phyloP scores from a whole-genome alignment of 192 early-diverging fungal genomes.

The Backusella westeae region DNA sequence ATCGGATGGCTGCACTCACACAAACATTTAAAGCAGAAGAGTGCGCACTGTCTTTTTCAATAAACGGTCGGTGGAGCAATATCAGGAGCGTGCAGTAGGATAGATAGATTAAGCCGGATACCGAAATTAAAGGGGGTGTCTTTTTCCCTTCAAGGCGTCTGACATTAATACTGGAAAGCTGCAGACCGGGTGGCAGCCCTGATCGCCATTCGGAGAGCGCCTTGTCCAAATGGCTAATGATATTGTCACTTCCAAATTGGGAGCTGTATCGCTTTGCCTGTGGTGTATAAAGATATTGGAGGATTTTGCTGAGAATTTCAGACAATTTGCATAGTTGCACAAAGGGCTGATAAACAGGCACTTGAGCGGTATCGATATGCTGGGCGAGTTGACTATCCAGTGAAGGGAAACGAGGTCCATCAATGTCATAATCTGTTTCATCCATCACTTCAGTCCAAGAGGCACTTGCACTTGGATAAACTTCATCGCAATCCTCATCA shows the following conservation, averaged over 20 bases:
- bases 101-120: constrained; percentile 38
- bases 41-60: constrained; percentile 21
- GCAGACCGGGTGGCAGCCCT: constrained; percentile 17
- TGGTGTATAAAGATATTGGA: constrained; percentile 33
- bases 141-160: constrained; percentile 1
- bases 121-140: constrained; percentile 20
- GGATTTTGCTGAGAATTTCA: constrained; percentile 28
- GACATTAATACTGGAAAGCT: constrained; percentile 15
- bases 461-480: constrained; percentile 23
- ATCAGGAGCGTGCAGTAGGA: constrained; percentile 49
- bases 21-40: constrained; percentile 30
- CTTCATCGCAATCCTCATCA: constrained; percentile 38
- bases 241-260: constrained; percentile 28
- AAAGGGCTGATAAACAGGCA: constrained; percentile 36
- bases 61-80: constrained; percentile 54
- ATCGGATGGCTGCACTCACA: constrained; percentile 29
- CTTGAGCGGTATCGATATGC: constrained; percentile 2
- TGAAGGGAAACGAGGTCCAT: constrained; percentile 21
- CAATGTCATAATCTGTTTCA: background rate
- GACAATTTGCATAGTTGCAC: constrained; percentile 32
- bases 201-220: constrained; percentile 28
- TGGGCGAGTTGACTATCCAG: constrained; percentile 10
- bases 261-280: constrained; percentile 24
- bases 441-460: constrained; percentile 36
- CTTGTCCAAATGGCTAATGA: constrained; percentile 26